Base-by-base conservation (phyloP, 305 asterid species). In the Petunia hybrid region DNA sequence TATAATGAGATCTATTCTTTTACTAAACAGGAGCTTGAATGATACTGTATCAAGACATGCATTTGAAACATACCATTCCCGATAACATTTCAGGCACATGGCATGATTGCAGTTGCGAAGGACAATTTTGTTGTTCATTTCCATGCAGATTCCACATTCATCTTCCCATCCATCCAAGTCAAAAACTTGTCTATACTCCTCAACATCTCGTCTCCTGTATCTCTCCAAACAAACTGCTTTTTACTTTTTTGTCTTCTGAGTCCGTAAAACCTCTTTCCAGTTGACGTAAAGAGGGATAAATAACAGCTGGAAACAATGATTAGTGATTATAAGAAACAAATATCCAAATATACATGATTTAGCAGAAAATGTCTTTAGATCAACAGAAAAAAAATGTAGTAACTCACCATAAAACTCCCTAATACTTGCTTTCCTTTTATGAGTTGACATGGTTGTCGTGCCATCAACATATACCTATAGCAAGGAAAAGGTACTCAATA, bases 91-190 rank as follows among this genome's bases (percentile, higher is more conserved):
- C 85, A 90, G 84, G 91, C 99, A 95, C 91, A 95, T 86, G 83
- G 90, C 90, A 79, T 95, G 99, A 82, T 85, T 90, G 86, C 99
- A 95, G 87, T 88, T 89, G n/a, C 98, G 99, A 88, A 95, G 87
- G 82, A 94, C 97, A 74, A 93, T 88, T 89, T 95, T 95, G 82
- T 89, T 88, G 75, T 91, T 90, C 78, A 81, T 83, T 90, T 94
- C 99, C 99, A 95, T 91, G 89, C 99, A 95, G 80, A 95, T 94
- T 77, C 97, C 98, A 83, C 99, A 95, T 88, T 95, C 99, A 77
- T 92, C 97, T 82, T 95, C 99, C 89, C 98, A 87, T 86, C 92
- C 98, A 75, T 95, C 98, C 66, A 84, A 62, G 51, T 94, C 98
- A 6, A 95, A 87, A 84, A 83, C 87, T 4, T 79, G 88, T 70